phyloP scores from a whole-genome alignment of 2,329 filamentous ascomycete genomes.

The Tothia fuscella region DNA sequence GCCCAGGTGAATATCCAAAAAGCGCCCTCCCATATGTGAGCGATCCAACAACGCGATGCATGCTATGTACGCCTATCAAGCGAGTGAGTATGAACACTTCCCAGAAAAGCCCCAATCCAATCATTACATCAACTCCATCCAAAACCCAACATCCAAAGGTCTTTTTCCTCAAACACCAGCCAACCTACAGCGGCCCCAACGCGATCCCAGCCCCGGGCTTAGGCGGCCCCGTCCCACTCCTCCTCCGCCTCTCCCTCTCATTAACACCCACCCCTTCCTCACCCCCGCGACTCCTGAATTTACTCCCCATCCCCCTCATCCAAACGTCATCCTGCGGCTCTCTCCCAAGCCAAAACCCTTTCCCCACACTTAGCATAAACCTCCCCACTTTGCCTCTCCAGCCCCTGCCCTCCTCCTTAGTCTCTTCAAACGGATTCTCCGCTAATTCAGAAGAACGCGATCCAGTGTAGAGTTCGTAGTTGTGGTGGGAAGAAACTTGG shows the following conservation, averaged over 20 bases:
- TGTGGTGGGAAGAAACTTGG: constrained; percentile 31
- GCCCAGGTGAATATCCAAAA: too few relatives aligned
- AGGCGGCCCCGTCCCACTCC: constrained; percentile 48
- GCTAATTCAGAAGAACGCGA: constrained; percentile 35
- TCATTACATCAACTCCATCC: too few relatives aligned
- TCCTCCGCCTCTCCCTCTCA: constrained; percentile 48
- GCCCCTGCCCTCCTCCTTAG: constrained; percentile 62
- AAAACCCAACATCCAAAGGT: too few relatives aligned
- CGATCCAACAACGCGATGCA: too few relatives aligned
- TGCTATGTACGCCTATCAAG: too few relatives aligned
- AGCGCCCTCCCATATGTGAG: too few relatives aligned
- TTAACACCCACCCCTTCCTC: constrained; percentile 33
- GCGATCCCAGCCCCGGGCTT: too few relatives aligned
- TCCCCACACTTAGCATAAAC: constrained; percentile 60
- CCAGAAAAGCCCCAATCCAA: too few relatives aligned
- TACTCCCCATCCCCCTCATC: constrained; percentile 50
- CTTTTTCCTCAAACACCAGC: too few relatives aligned
- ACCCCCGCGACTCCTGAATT: constrained; percentile 41
- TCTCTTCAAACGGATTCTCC: constrained; percentile 58
- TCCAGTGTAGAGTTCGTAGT: constrained; percentile 13
- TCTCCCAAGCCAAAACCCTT: constrained; percentile 67
- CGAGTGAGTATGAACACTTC: too few relatives aligned
- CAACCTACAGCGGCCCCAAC: too few relatives aligned
- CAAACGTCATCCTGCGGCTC: constrained; percentile 53
- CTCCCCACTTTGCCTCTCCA: constrained; percentile 72